Conservation (phyloP, 2,329 filamentous ascomycete species). For the Verticillium tricorpus region DNA sequence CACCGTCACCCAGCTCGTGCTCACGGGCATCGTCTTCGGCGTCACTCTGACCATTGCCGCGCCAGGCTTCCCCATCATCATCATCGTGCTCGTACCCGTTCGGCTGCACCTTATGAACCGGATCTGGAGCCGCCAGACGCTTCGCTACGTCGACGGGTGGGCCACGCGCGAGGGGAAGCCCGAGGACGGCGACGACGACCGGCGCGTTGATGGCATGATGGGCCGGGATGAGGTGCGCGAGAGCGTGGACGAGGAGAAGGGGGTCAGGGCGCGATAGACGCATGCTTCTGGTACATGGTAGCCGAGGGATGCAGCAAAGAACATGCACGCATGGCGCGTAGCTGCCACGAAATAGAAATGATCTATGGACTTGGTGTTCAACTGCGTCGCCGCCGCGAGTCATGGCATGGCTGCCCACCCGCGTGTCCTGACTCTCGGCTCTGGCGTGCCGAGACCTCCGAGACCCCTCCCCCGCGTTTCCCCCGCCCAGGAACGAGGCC, state of each 20-base stretch:
- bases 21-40: constrained; percentile 58
- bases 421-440: neutral
- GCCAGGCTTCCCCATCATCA: constrained; percentile 59
- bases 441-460: neutral
- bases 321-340: too few species aligned
- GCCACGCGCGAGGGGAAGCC: constrained; percentile 48
- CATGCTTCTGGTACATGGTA: neutral
- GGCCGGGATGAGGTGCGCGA: neutral
- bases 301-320: neutral
- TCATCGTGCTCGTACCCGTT: constrained; percentile 60
- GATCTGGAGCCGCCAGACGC: constrained; percentile 54
- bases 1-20: constrained; percentile 51
- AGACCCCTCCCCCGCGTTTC: neutral
- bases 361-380: too few species aligned
- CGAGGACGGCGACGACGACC: constrained; percentile 34
- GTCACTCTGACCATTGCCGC: constrained; percentile 59
- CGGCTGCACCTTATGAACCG: constrained; percentile 55
- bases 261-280: constrained; percentile 2
- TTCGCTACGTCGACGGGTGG: constrained; percentile 41
- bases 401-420: neutral
- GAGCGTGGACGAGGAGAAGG: constrained; percentile 23
- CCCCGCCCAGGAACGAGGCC: neutral
- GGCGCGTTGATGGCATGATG: constrained; percentile 5
- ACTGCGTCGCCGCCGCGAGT: neutral
- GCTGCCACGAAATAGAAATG: too few species aligned